Evolutionary conservation across 192 early-diverging fungal genomes (phyloP), one percentile per base, ranked within the genome.

Genomic region (Spizellomyces punctatus): DNA sequence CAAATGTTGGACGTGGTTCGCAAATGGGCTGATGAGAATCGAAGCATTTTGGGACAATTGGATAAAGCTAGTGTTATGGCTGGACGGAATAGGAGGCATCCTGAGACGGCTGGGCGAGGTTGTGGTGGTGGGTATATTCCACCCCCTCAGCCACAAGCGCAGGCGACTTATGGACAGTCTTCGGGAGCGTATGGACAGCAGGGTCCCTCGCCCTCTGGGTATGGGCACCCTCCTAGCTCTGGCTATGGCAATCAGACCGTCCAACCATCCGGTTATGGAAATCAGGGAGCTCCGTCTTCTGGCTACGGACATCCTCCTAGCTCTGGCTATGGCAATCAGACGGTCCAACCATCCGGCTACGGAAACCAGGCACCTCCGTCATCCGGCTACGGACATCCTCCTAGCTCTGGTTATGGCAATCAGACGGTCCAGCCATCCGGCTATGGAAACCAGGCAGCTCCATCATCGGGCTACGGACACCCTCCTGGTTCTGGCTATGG

Each of bases 1-100:
- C 27, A 67, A 67, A 74, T 74, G 56, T 58, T 74, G 17, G 58
- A 61, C 45, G 57, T 56, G 12, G 64, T 74, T 7, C 63, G 72
- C 6, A 21, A 41, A 45, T 74, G 72, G 72, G 72, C 72, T 7
- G 58, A 67, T 10, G 65, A 27, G 55, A 74, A 74, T 47, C 54
- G 64, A 17, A 46, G n/a, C 0, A 49, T 45, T 10, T 45, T 74
- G 16, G 10, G n/a, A 14, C 17, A 49, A 14, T 46, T 74, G 64
- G 58, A 45, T 56, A 74, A 74, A 52, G 41, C 10, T 4, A 14
- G 21, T 50, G 72, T 74, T 1, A 58, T 48, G 64, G 63, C 63
- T 44, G 64, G 64, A 19, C 43, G 27, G 10, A 74, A 74, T 57
- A 1, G 46, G 12, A 52, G 67, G 50, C 50, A 54, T 54, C 50